Base-by-base conservation (phyloP, 495 filamentous ascomycete genomes). In the Aspergillus incahuasiensis region DNA sequence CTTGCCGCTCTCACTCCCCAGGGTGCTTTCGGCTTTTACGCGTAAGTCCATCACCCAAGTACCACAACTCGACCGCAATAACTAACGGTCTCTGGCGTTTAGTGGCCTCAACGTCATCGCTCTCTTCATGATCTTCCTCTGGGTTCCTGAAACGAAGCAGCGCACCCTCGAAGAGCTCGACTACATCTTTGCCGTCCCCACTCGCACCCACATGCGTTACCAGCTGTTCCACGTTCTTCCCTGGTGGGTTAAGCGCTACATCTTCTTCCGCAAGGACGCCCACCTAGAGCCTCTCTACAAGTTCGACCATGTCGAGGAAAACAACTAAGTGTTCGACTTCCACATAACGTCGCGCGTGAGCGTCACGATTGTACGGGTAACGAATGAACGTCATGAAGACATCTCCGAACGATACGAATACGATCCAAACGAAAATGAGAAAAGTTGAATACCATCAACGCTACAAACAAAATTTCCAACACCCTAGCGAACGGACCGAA, bases 111-210 rank as follows among this genome's bases (percentile, higher is more conserved):
- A 91, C 60, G 65, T 89, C 13, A 70, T 82, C 24, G 89, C 86
- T 9, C 75, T 90, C 18, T 59, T 84, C 24, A 77, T 88, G 72
- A 87, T 91, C 58, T 87, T 90, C 68, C 73, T 90, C 48, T 89
- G 79, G 70, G 77, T 92, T 6, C 87, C 86, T 9, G 88, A 91
- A 70, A 91, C 88, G 0, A 91, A 91, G 68, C 87, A 89, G 64
- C 78, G 82, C 28, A 89, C 87, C 5, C 80, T 92, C 12, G 89
- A 95, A 68, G 90, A 95, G 65, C 75, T 95, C 35, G 89, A 95
- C 70, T 90, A 91, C 63, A 82, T 95, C 52, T 95, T 90, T 57
- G 86, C 82, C 7, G 86, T 90, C 12, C 86, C 86, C 0, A 86
- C 80, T 21, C 62, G 77, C 41, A 76, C 75, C 34, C 86, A 89